A percentile compares a stretch with the other conserved stretches of the same genome.
Conservation (phyloP, 2,329 filamentous ascomycete species). For the Fusarium chuoi region DNA sequence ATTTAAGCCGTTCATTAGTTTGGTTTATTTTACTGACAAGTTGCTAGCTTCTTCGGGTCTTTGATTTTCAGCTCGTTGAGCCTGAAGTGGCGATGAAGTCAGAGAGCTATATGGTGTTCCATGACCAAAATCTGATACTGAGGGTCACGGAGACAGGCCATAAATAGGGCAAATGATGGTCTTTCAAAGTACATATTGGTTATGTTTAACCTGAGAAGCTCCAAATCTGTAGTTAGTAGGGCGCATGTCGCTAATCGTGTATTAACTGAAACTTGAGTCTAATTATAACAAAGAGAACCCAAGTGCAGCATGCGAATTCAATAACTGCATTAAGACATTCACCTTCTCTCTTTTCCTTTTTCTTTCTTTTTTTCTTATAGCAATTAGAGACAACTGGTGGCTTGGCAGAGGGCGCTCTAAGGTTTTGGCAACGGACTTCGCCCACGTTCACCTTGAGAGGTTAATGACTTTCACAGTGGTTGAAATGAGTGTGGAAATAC, state of each 20-base stretch:
- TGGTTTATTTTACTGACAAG: background rate
- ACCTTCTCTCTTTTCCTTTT: too few relatives aligned
- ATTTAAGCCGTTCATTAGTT: background rate
- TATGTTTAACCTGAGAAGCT: fast-evolving
- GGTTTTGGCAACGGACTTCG: too few relatives aligned
- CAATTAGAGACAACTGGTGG: too few relatives aligned
- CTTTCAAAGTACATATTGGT: fast-evolving
- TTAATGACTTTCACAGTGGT: too few relatives aligned
- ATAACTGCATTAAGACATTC: too few relatives aligned
- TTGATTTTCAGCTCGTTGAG: background rate
- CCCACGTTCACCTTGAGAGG: background rate
- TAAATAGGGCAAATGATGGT: fast-evolving
- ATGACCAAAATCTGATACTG: background rate
- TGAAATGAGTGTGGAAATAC: background rate
- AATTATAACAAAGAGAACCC: background rate
- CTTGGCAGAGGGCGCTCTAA: too few relatives aligned
- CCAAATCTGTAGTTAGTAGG: background rate
- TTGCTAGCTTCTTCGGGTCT: background rate
- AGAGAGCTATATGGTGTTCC: background rate
- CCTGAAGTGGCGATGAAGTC: background rate
- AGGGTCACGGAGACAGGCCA: background rate
- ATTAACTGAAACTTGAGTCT: background rate
- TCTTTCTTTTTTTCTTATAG: too few relatives aligned
- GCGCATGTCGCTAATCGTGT: fast-evolving
- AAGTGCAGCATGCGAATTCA: background rate